These are phyloP conservation scores for Fusarium cicatricum DNA, from an alignment of 2,329 filamentous ascomycete species.

Conservation along the genomic window DNA sequence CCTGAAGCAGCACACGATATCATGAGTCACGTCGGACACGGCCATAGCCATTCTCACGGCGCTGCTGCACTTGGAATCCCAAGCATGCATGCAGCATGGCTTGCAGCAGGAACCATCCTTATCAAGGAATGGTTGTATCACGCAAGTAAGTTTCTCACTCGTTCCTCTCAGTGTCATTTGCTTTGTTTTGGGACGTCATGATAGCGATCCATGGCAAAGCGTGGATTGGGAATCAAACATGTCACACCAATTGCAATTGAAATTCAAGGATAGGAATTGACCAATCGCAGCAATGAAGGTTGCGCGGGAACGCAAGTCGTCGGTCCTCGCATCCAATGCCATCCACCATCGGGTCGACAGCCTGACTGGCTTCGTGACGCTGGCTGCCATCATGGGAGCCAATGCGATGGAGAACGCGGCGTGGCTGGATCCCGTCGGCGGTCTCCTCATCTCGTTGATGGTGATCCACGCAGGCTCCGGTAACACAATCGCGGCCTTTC, in stretches of 20 bases:
- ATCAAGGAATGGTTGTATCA: slow-evolving; percentile 98
- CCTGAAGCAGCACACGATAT: slow-evolving; percentile 72
- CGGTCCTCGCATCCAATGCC: slow-evolving; percentile 94
- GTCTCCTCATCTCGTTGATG: slow-evolving; percentile 90
- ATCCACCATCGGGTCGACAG: slow-evolving; percentile 97
- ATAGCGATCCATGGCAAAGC: background rate
- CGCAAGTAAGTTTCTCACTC: slow-evolving; percentile 76
- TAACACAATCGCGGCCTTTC: slow-evolving; percentile 83
- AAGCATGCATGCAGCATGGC: slow-evolving; percentile 93
- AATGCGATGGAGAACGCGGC: slow-evolving; percentile 85
- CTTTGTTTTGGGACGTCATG: background rate
- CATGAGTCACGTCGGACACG: slow-evolving; percentile 67
- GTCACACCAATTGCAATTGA: background rate
- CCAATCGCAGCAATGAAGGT: slow-evolving; percentile 84
- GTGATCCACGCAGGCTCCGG: slow-evolving; percentile 89
- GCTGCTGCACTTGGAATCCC: slow-evolving; percentile 62
- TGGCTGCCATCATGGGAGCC: slow-evolving; percentile 87
- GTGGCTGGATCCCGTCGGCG: slow-evolving; percentile 95
- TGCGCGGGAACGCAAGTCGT: slow-evolving; percentile 91
- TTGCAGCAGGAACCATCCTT: slow-evolving; percentile 87
- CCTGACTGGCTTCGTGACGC: slow-evolving; percentile 90
- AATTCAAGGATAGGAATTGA: slow-evolving; percentile 15
- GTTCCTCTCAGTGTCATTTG: background rate
- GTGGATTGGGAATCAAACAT: background rate
- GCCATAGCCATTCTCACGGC: slow-evolving; percentile 70